A percentile compares a stretch with the other conserved stretches of the same genome.
phyloP scores from a whole-genome alignment of 129 eudicot species.

The Lactuca saligna region DNA sequence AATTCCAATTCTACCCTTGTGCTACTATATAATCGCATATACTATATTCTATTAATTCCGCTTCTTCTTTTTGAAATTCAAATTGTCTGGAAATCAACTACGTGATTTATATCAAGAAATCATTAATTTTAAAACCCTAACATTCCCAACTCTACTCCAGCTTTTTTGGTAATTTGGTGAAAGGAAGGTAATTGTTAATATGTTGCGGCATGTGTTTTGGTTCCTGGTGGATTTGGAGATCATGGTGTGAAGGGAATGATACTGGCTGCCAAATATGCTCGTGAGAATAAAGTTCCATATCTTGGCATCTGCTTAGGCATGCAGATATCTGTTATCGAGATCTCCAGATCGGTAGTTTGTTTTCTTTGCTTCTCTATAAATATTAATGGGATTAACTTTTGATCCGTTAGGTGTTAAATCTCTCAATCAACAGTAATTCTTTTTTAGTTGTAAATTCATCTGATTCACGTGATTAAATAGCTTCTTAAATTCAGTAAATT shows the following conservation, averaged over 20 bases:
- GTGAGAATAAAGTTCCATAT: slow-evolving; percentile 90
- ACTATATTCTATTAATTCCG: too few species aligned
- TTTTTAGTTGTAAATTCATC: neutral
- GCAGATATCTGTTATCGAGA: slow-evolving; percentile 94
- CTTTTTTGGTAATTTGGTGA: neutral
- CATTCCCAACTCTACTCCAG: too few species aligned
- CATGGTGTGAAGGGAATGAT: slow-evolving; percentile 95
- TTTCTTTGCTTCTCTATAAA: neutral
- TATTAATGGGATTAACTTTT: neutral
- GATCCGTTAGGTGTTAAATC: too few species aligned
- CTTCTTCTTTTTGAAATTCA: too few species aligned
- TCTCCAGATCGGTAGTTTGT: slow-evolving; percentile 63
- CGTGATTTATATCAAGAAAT: too few species aligned
- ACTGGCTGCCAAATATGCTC: slow-evolving; percentile 91
- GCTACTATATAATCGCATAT: too few species aligned
- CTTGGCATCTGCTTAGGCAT: slow-evolving; percentile 97
- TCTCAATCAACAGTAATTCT: neutral
- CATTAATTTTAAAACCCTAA: too few species aligned
- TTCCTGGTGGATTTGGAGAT: slow-evolving; percentile 99
- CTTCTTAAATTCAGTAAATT: neutral
- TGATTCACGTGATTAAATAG: neutral
- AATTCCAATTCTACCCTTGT: too few species aligned
- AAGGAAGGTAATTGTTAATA: neutral
- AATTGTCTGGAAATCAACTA: too few species aligned
- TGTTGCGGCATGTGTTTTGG: slow-evolving; percentile 83